phyloP scores from a whole-genome alignment of 495 filamentous ascomycete genomes.

The Penicillium atrosanguineum region DNA sequence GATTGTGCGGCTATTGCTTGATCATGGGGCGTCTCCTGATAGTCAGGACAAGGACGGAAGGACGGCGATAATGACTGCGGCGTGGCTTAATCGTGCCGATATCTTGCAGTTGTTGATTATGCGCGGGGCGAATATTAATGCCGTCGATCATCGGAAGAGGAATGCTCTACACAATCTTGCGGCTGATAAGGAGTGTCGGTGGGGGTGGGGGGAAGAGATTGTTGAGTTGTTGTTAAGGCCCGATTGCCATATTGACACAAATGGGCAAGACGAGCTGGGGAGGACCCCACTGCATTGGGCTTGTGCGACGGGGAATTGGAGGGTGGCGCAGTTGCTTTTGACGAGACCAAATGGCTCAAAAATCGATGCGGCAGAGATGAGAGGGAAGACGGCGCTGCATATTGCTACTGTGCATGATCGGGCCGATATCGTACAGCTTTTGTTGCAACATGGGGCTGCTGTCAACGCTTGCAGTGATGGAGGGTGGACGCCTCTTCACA shows the following conservation, averaged over 20 bases:
- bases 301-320: conserved; percentile 57
- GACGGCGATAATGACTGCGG: conserved; percentile 59
- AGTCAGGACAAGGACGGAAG: conserved; percentile 46
- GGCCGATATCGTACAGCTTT: conserved; percentile 53
- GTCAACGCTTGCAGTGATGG: conserved; percentile 57
- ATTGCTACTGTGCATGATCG: conserved; percentile 54
- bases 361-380: conserved; percentile 51
- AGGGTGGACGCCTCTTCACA: conserved; percentile 64
- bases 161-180: conserved; percentile 56
- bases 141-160: conserved; percentile 32
- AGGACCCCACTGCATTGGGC: conserved; percentile 64
- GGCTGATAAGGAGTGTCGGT: conserved; percentile 47
- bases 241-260: conserved; percentile 42
- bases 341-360: conserved; percentile 36
- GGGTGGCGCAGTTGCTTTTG: conserved; percentile 54
- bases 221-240: conserved; percentile 43
- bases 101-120: conserved; percentile 48
- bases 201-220: conserved; percentile 52
- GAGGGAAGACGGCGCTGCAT: conserved; percentile 61
- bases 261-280: conserved; percentile 45
- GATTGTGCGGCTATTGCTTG: conserved; percentile 45
- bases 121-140: conserved; percentile 50
- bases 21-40: conserved; percentile 41
- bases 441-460: conserved; percentile 52
- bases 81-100: conserved; percentile 53